These are phyloP conservation scores for Geoglossum cookeanum DNA, from an alignment of 2,329 filamentous ascomycete genomes.

Conservation along the genomic window DNA sequence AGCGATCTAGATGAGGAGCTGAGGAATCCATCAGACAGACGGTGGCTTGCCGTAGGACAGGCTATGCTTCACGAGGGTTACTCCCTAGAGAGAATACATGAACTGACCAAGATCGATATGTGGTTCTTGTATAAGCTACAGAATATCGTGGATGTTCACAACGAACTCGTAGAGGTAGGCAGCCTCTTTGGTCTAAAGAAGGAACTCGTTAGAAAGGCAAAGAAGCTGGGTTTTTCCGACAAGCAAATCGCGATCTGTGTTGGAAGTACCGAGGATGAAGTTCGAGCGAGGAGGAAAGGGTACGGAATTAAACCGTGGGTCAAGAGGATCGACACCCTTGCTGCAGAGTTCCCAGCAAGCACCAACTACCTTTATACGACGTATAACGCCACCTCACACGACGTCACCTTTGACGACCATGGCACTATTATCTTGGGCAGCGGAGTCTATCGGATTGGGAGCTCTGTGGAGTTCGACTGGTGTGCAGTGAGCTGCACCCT, in stretches of 20 bases:
- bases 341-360: conserved; percentile 85
- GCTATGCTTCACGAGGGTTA: conserved; percentile 97
- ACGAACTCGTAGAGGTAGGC: conserved; percentile 67
- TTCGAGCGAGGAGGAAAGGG: conserved; percentile 64
- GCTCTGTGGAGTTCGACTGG: conserved; percentile 97
- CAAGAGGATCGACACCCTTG: conserved; percentile 95
- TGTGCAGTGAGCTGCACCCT: conserved; percentile 82
- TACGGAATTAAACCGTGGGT: conserved; percentile 91
- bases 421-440: conserved; percentile 77
- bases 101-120: conserved; percentile 95
- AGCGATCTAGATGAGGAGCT: conserved; percentile 81
- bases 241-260: conserved; percentile 81
- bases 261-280: conserved; percentile 71
- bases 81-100: conserved; percentile 76
- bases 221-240: conserved; percentile 96
- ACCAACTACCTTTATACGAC: conserved; percentile 97
- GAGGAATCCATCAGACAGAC: conserved; percentile 81
- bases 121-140: conserved; percentile 98
- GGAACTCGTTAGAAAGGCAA: conserved; percentile 74
- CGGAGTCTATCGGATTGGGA: conserved; percentile 94
- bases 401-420: conserved; percentile 84
- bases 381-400: conserved; percentile 88
- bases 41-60: conserved; percentile 94
- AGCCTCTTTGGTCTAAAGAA: conserved; percentile 70
- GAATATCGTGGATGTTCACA: conserved; percentile 84